phyloP scores from a whole-genome alignment of 2,329 filamentous ascomycete species.

The Aurifilum marmelostoma region DNA sequence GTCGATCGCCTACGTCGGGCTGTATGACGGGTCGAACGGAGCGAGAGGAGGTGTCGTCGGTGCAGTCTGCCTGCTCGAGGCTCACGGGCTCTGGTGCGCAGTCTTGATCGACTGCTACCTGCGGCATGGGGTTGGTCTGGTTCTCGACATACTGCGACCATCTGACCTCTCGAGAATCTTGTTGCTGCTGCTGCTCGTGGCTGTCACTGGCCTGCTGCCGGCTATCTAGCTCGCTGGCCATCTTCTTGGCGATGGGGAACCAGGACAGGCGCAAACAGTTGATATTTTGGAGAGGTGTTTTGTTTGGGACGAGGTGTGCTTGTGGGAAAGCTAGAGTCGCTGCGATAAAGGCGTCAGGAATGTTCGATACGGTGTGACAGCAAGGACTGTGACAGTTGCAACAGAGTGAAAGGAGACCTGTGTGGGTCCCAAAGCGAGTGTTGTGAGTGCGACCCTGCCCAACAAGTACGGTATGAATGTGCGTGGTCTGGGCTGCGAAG shows the following conservation, averaged over 20 bases:
- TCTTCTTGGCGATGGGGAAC: not conserved
- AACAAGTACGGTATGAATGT: not conserved
- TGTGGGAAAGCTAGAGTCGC: not conserved
- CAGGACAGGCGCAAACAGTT: not conserved
- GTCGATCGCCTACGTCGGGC: slow-evolving; percentile 22
- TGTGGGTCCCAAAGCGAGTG: not conserved
- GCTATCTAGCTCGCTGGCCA: not conserved
- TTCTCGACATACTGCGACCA: slow-evolving; percentile 24
- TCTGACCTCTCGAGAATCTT: not conserved
- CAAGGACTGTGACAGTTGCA: slow-evolving; percentile 5
- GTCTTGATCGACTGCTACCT: slow-evolving; percentile 11
- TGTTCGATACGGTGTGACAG: slow-evolving; percentile 2
- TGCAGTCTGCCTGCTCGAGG: not conserved
- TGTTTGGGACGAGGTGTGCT: too few species aligned
- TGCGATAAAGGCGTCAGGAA: not conserved
- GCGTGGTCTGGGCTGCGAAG: not conserved
- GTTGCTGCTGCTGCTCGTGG: not conserved
- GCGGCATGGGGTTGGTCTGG: slow-evolving; percentile 20
- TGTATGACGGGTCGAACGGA: slow-evolving; percentile 12
- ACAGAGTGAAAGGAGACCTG: slow-evolving; percentile 7
- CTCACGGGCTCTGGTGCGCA: slow-evolving; percentile 12
- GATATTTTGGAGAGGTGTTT: not conserved
- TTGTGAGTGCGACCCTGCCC: not conserved
- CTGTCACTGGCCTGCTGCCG: slow-evolving; percentile 2
- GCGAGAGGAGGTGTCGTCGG: slow-evolving; percentile 10